These are phyloP conservation scores for Solanum pinnatisectum DNA, from an alignment of 257 asterid species.

Conservation along the genomic window DNA sequence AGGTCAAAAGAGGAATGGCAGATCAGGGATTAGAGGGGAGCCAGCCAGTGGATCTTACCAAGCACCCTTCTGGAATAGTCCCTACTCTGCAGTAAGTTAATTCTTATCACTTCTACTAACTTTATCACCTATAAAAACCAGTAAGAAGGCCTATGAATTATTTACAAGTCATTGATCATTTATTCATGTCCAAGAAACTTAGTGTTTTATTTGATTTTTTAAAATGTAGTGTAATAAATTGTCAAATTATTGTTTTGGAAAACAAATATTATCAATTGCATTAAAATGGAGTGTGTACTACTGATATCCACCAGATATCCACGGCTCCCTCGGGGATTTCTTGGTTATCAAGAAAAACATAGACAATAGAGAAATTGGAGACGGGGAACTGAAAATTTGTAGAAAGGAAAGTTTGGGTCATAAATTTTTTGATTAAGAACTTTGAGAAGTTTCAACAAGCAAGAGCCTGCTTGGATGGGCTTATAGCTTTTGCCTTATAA, in stretches of 20 bases:
- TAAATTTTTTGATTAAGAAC: neutral
- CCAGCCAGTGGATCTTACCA: slow-evolving; percentile 69
- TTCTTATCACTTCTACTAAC: neutral
- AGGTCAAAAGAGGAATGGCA: slow-evolving; percentile 39
- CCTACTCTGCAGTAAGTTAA: slow-evolving; percentile 71
- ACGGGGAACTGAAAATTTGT: neutral
- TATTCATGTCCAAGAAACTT: neutral
- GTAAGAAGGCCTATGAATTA: neutral
- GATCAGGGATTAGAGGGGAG: slow-evolving; percentile 66
- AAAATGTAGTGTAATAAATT: neutral
- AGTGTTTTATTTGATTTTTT: neutral
- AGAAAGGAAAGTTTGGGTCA: neutral
- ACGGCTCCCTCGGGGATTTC: neutral
- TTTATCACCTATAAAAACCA: neutral
- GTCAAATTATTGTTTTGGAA: neutral
- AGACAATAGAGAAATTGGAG: neutral
- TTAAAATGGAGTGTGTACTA: neutral
- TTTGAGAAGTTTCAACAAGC: neutral
- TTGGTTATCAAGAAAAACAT: neutral
- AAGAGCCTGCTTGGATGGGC: neutral
- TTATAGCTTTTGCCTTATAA: too few relatives aligned
- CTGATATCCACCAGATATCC: neutral
- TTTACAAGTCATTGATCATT: neutral
- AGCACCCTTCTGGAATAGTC: slow-evolving; percentile 83
- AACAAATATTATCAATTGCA: neutral